These are phyloP conservation scores for Volvariella surrecta DNA, from an alignment of 1,284 basidiomycete species.

Conservation along the genomic window DNA sequence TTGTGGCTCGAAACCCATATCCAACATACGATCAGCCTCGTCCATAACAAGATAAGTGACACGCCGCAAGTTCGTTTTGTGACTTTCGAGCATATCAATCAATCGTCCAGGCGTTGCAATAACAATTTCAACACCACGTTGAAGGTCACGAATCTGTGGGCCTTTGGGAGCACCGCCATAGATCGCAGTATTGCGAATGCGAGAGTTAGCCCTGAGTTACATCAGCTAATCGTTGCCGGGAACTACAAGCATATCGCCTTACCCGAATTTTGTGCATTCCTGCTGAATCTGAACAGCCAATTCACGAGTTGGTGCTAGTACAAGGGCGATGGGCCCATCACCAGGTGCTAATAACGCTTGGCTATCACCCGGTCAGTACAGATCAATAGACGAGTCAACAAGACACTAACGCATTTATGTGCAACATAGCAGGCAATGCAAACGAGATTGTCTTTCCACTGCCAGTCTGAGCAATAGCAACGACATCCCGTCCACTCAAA, in stretches of 20 bases:
- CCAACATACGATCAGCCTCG: constrained; percentile 97
- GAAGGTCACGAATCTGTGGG: constrained; percentile 94
- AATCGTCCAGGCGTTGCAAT: constrained; percentile 88
- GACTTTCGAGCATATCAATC: constrained; percentile 93
- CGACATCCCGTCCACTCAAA: constrained; percentile 86
- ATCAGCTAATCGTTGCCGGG: constrained; percentile 12
- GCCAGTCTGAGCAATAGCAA: constrained; percentile 95
- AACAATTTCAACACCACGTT: constrained; percentile 94
- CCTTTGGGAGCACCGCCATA: constrained; percentile 99
- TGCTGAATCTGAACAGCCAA: constrained; percentile 98
- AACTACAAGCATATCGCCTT: constrained; percentile 10
- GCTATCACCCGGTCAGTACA: constrained; percentile 26
- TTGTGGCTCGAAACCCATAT: constrained; percentile 99
- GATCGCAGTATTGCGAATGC: constrained; percentile 96
- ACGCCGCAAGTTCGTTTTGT: constrained; percentile 93
- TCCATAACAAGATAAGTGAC: constrained; percentile 99
- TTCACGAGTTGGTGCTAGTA: constrained; percentile 96
- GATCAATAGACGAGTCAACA: constrained; percentile 7
- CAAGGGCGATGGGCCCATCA: constrained; percentile 95
- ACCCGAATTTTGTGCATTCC: constrained; percentile 98
- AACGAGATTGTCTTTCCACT: constrained; percentile 98
- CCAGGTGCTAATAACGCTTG: constrained; percentile 92
- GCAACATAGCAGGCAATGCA: constrained; percentile 96
- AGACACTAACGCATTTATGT: constrained; percentile 88
- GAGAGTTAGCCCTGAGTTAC: constrained; percentile 71